Percentiles rank a stretch among this genome's conserved stretches.
Evolutionary conservation across 257 asterid species (phyloP).

Genomic region (Nicotiana tomentosiformis): DNA sequence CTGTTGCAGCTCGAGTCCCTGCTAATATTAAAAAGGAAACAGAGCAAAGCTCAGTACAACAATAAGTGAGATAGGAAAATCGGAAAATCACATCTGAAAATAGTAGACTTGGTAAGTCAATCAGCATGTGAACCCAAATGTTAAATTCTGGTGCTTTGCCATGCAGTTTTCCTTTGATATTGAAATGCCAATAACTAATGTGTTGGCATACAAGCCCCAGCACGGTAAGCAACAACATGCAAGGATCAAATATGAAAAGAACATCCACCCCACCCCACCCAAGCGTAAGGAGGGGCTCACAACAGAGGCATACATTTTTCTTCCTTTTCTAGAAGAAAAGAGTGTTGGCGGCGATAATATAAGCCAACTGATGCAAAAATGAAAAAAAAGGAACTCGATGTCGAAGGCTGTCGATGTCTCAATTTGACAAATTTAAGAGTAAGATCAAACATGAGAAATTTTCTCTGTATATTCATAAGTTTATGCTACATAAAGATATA

Average conservation of each 20-base stretch:
- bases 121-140: neutral
- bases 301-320: neutral
- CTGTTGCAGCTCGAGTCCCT: conserved; percentile 39
- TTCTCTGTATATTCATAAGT: no score
- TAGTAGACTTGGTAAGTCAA: neutral
- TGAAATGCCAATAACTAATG: neutral
- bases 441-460: neutral
- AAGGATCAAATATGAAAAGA: no score
- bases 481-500: neutral
- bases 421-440: neutral
- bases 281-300: no score
- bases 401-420: neutral
- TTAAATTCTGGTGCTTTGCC: neutral
- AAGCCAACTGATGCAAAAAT: neutral
- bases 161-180: neutral
- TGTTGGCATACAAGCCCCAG: neutral
- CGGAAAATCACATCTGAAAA: neutral
- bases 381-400: neutral
- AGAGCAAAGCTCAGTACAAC: conserved; percentile 12
- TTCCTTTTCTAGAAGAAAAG: neutral
- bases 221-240: neutral
- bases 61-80: neutral
- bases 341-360: no score
- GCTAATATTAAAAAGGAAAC: conserved; percentile 9
- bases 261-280: no score